These are phyloP conservation scores for Fistulina hepatica DNA, from an alignment of 1,284 basidiomycete species.

Conservation along the genomic window DNA sequence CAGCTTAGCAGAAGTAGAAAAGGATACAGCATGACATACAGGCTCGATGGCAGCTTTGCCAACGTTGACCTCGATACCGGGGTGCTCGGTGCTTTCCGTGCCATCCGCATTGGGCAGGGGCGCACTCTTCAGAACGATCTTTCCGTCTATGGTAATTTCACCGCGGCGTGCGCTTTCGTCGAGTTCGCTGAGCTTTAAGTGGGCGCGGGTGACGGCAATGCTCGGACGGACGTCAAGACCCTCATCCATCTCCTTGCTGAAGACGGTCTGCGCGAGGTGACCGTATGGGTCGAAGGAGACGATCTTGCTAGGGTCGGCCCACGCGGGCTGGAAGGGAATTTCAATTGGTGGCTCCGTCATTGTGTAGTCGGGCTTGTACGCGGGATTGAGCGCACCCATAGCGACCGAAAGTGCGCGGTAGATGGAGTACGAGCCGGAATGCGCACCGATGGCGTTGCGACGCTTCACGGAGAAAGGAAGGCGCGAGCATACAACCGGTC, in stretches of 20 bases:
- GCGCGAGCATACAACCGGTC: slow-evolving; percentile 85
- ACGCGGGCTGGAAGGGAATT: slow-evolving; percentile 72
- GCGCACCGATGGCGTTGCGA: slow-evolving; percentile 90
- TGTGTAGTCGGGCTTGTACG: slow-evolving; percentile 79
- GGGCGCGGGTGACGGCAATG: slow-evolving; percentile 82
- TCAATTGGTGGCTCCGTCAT: slow-evolving; percentile 85
- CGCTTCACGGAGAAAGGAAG: slow-evolving; percentile 78
- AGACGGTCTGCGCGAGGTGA: slow-evolving; percentile 78
- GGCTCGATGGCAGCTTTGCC: slow-evolving; percentile 87
- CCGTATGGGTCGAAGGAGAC: slow-evolving; percentile 95
- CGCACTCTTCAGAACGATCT: slow-evolving; percentile 61
- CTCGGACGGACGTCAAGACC: slow-evolving; percentile 76
- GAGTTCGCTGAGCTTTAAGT: slow-evolving; percentile 86
- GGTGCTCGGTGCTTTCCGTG: slow-evolving; percentile 44
- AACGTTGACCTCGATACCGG: slow-evolving; percentile 80
- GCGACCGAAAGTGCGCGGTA: slow-evolving; percentile 89
- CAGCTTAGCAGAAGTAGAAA: no score
- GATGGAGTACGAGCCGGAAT: slow-evolving; percentile 89
- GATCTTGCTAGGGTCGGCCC: slow-evolving; percentile 78
- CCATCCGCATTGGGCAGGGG: slow-evolving; percentile 56
- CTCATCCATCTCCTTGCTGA: slow-evolving; percentile 54
- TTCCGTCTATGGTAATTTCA: slow-evolving; percentile 71
- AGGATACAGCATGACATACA: no score
- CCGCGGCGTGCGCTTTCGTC: slow-evolving; percentile 75
- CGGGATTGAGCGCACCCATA: slow-evolving; percentile 78